Conservation (phyloP, 2,329 filamentous ascomycete genomes). For the Colletotrichum sp. region DNA sequence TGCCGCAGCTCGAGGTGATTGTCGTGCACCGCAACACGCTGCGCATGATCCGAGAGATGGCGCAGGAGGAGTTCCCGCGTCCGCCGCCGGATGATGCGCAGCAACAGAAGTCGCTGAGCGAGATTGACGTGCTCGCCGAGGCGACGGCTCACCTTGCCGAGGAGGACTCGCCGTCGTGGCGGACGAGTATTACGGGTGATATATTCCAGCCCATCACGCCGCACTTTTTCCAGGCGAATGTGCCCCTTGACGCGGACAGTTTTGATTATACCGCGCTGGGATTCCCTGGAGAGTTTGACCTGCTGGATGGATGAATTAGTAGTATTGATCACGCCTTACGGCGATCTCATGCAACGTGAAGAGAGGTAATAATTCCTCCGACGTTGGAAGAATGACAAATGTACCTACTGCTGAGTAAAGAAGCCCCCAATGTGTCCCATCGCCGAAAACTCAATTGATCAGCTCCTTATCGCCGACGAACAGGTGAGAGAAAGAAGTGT, state of each 20-base stretch:
- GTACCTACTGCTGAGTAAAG: neutral
- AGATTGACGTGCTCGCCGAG: neutral
- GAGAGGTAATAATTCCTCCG: neutral
- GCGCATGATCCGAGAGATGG: neutral
- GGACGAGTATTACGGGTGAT: neutral
- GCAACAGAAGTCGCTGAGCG: neutral
- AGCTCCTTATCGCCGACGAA: neutral
- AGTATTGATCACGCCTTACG: neutral
- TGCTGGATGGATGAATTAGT: neutral
- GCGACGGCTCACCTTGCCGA: neutral
- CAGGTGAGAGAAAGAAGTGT: neutral
- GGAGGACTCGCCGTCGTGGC: neutral
- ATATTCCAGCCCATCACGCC: slow-evolving; percentile 1
- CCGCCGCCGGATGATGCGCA: neutral
- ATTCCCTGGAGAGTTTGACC: neutral
- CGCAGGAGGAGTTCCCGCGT: neutral
- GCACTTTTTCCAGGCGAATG: neutral
- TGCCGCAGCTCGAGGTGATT: neutral
- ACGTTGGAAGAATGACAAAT: neutral
- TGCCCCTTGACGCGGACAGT: neutral
- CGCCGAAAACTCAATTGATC: neutral
- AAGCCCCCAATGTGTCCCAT: neutral
- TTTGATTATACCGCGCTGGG: neutral
- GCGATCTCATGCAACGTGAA: neutral
- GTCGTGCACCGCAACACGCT: neutral